Base-by-base conservation (phyloP, 768 basidiomycete genomes). In the Lactarius hatsudake region DNA sequence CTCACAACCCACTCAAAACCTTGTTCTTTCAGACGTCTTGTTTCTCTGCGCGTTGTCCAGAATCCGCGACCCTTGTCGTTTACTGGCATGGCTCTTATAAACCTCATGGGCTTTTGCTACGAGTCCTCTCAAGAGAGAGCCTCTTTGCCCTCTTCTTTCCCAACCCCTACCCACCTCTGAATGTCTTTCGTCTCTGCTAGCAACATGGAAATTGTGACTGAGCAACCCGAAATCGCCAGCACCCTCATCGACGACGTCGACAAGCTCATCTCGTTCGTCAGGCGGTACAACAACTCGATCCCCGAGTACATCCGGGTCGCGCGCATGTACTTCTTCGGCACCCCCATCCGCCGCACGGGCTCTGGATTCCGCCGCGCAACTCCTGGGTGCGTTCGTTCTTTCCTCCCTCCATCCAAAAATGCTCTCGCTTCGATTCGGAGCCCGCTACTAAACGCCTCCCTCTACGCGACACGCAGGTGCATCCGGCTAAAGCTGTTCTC, bases 261-360 rank as follows among this genome's bases (percentile, higher is more conserved):
- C 63, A 56, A 45, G 3, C 63, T 70, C 59, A 6, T 54, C 54
- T 53, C 20, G 10, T 68, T 68, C 45, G 59, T 68, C 32, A 59
- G 61, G 42, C 26, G 15, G 15, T 38, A 61, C 48, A 23, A 64
- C 63, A 63, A 63, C 32, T 34, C 67, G 30, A n/a, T 59, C 26
- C 23, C 61, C 20, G 68, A 67, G 38, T 66, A 66, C 61, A n/a
- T 69, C 30, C 26, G 62, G n/a, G 58, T 66, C 26, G 45, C 61
- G 2, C 58, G 69, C 45, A 61, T 69, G 66, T 69, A 68, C 38
- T 26, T 68, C 13, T 69, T 69, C 7, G 69, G 69, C 36, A 68
- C 69, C 0, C 69, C 69, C 51, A 63, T 69, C 34, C 66, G 69
- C 15, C 66, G 69, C 48, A 58, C 12, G n/a, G 69, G 48, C 6